A percentile compares a stretch with the other conserved stretches of the same genome.
Conservation (phyloP, 345 rosid species). For the Melastoma malabathricum region DNA sequence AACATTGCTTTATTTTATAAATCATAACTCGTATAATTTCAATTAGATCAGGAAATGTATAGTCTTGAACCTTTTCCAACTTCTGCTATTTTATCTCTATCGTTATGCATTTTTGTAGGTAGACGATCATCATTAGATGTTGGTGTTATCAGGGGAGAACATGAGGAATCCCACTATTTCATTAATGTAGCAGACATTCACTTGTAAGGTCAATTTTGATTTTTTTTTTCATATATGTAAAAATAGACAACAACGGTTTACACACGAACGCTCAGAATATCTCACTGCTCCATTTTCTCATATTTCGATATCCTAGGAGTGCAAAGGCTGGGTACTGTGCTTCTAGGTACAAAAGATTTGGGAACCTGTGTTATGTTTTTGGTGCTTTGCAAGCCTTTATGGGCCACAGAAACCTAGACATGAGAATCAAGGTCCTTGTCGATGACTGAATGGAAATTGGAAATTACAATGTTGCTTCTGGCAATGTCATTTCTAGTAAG, state of each 20-base stretch:
- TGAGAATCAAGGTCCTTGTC: slow-evolving; percentile 52
- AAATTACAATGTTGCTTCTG: not conserved
- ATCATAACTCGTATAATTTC: not conserved
- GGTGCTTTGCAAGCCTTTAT: slow-evolving; percentile 83
- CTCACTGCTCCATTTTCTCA: not conserved
- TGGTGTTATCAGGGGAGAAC: slow-evolving; percentile 52
- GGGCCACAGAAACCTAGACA: slow-evolving; percentile 65
- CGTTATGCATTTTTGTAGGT: slow-evolving; percentile 31
- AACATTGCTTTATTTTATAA: not conserved
- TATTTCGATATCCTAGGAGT: slow-evolving; percentile 41
- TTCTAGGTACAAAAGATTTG: slow-evolving; percentile 78
- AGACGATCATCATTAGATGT: slow-evolving; percentile 52
- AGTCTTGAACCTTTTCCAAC: not conserved
- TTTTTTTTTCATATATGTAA: slow-evolving; percentile 4
- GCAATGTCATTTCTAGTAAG: not conserved
- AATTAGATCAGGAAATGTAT: not conserved
- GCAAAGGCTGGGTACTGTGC: slow-evolving; percentile 96
- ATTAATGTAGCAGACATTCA: slow-evolving; percentile 93
- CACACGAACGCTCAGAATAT: not conserved
- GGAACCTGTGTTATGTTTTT: slow-evolving; percentile 72
- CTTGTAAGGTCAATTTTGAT: slow-evolving; percentile 45
- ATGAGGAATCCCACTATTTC: slow-evolving; percentile 56
- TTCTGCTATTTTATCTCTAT: not conserved
- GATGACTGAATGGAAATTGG: not conserved
- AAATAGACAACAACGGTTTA: slow-evolving; percentile 2